These are phyloP conservation scores for Ochetophila trinervis DNA, from an alignment of 306 rosid species.

Conservation along the genomic window DNA sequence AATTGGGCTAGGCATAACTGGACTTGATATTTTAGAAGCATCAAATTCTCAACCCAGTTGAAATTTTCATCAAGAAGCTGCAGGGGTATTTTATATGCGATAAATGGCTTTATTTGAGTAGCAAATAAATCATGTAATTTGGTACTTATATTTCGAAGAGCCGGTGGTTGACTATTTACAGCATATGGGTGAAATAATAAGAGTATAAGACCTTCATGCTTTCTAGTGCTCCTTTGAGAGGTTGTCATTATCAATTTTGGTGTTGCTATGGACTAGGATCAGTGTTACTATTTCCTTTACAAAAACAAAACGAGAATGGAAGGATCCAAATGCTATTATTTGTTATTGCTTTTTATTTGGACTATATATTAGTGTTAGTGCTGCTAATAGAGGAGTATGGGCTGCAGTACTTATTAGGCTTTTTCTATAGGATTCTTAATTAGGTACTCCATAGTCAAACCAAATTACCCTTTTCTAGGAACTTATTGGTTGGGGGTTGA, in stretches of 20 bases:
- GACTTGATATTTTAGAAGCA: background rate
- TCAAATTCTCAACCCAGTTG: background rate
- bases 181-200: too few relatives aligned
- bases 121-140: background rate
- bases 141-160: background rate
- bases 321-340: background rate
- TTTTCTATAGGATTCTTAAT: too few relatives aligned
- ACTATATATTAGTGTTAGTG: background rate
- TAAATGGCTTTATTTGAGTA: background rate
- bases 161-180: background rate
- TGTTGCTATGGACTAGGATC: background rate
- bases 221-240: too few relatives aligned
- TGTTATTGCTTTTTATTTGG: conserved; percentile 1
- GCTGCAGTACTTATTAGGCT: too few relatives aligned
- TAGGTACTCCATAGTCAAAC: background rate
- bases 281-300: background rate
- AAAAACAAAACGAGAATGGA: background rate
- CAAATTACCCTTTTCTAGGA: background rate
- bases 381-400: background rate
- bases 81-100: background rate
- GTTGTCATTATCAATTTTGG: too few relatives aligned
- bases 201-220: too few relatives aligned
- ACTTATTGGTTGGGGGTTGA: background rate
- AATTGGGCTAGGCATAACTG: background rate
- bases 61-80: background rate